phyloP scores from a whole-genome alignment of 768 basidiomycete species.

The Xanthoconium purpureum region DNA sequence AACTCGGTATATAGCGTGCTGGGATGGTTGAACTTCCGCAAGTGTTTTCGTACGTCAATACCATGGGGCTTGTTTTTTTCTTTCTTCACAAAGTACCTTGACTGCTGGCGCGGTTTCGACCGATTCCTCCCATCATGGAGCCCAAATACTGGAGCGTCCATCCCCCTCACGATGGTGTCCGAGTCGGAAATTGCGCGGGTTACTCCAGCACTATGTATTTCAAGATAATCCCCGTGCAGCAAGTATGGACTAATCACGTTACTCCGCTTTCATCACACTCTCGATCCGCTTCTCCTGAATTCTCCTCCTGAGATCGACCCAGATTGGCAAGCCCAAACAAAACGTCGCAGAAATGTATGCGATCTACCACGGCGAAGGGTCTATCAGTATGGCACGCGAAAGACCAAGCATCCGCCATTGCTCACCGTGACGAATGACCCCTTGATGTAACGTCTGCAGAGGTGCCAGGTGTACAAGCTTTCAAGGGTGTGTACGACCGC shows the following conservation, averaged over 20 bases:
- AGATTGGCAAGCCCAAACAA: slow-evolving; percentile 53
- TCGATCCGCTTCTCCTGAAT: slow-evolving; percentile 71
- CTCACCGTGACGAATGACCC: slow-evolving; percentile 20
- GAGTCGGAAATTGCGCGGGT: background rate
- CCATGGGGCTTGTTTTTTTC: too few relatives aligned
- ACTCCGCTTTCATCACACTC: slow-evolving; percentile 76
- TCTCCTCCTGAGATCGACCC: slow-evolving; percentile 50
- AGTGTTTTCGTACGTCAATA: too few relatives aligned
- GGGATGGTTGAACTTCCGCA: too few relatives aligned
- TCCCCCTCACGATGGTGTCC: too few relatives aligned
- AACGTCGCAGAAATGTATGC: slow-evolving; percentile 53
- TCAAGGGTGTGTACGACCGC: slow-evolving; percentile 23
- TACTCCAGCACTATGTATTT: too few relatives aligned
- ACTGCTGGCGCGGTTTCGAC: too few relatives aligned
- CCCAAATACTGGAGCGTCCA: background rate
- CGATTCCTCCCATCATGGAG: too few relatives aligned
- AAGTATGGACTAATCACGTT: background rate
- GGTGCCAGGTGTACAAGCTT: slow-evolving; percentile 26
- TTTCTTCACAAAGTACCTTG: too few relatives aligned
- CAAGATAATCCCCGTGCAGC: background rate
- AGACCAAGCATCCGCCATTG: background rate
- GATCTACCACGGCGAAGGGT: slow-evolving; percentile 33
- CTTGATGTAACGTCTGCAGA: slow-evolving; percentile 31
- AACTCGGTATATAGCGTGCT: too few relatives aligned
- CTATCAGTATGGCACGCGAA: background rate